These are phyloP conservation scores for Aspergillus sp. DNA, from an alignment of 2,329 filamentous ascomycete genomes.

Conservation along the genomic window DNA sequence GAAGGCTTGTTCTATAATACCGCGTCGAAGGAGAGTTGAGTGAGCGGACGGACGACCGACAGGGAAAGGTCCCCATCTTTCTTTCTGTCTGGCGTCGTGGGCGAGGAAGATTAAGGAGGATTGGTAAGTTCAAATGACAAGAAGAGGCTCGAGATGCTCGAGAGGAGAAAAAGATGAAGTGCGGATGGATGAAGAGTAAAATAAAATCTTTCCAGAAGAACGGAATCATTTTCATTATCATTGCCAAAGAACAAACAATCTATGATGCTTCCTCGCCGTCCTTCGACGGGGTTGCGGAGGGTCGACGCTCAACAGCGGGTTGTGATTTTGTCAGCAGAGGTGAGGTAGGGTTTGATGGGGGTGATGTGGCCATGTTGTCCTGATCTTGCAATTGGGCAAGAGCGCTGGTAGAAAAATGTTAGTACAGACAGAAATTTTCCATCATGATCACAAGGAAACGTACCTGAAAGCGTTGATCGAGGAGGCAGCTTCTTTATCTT, in stretches of 20 bases:
- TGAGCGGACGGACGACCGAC: conserved; percentile 13
- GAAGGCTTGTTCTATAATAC: conserved; percentile 21
- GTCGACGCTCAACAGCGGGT: conserved; percentile 49
- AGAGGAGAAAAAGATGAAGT: conserved; percentile 13
- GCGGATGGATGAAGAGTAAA: conserved; percentile 14
- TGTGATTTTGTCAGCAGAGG: conserved; percentile 53
- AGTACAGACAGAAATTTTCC: conserved; percentile 7
- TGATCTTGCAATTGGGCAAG: conserved; percentile 52
- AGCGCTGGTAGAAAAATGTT: conserved; percentile 41
- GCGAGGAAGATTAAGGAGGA: conserved; percentile 29
- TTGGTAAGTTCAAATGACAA: conserved; percentile 26
- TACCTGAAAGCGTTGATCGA: conserved; percentile 95
- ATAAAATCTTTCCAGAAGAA: conserved; percentile 42
- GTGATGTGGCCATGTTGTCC: conserved; percentile 53
- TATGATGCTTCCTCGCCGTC: conserved; percentile 46
- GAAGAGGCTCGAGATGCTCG: neutral
- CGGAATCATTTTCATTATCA: conserved; percentile 43
- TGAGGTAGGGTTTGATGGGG: conserved; percentile 53
- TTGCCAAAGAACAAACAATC: conserved; percentile 41
- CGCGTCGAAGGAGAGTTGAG: conserved; percentile 14
- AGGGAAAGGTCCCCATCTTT: conserved; percentile 11
- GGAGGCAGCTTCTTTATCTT: conserved; percentile 64
- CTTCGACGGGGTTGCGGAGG: conserved; percentile 50
- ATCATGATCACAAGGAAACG: conserved; percentile 40
- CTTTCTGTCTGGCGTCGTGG: conserved; percentile 23